Conservation (phyloP, 768 basidiomycete species). For the Lactarius sanguifluus region DNA sequence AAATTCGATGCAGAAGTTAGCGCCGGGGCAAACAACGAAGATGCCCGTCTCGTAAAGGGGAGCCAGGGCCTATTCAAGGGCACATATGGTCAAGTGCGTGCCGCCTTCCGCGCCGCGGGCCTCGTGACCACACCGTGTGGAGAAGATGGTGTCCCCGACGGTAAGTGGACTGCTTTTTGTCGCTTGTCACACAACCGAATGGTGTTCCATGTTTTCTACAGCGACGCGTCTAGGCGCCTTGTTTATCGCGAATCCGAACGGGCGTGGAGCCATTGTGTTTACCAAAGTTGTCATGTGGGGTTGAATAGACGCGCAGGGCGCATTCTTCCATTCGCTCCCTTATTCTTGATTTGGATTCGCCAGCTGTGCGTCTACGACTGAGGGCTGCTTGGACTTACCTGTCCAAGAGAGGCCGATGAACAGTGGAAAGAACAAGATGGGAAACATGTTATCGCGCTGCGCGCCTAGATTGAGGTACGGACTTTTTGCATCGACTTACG, state of each 20-base stretch:
- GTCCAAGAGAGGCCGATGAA: constrained; percentile 10
- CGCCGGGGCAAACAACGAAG: constrained; percentile 1
- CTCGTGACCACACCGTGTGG: constrained; percentile 29
- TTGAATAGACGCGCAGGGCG: constrained; percentile 9
- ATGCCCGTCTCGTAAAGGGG: constrained; percentile 1
- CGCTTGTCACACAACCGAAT: constrained; percentile 8
- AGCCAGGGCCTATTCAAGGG: constrained; percentile 29
- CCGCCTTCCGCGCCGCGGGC: constrained; percentile 29
- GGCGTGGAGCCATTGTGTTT: constrained; percentile 26
- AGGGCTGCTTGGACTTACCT: neutral
- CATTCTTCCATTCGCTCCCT: neutral
- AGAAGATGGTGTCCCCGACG: constrained; percentile 28
- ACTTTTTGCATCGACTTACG: neutral
- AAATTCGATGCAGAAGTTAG: constrained; percentile 22
- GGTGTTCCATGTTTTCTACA: constrained; percentile 11
- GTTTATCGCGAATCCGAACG: constrained; percentile 29
- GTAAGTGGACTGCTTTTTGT: constrained; percentile 19
- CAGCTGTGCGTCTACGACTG: neutral
- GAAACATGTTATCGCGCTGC: constrained; percentile 12
- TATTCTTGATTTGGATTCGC: neutral
- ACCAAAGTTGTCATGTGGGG: constrained; percentile 32
- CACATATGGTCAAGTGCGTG: constrained; percentile 31
- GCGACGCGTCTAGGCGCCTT: constrained; percentile 29
- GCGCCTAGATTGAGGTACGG: constrained; percentile 25
- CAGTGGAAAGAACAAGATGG: constrained; percentile 10